phyloP scores from a whole-genome alignment of 2,329 filamentous ascomycete species.

The Botrytis fragariae region DNA sequence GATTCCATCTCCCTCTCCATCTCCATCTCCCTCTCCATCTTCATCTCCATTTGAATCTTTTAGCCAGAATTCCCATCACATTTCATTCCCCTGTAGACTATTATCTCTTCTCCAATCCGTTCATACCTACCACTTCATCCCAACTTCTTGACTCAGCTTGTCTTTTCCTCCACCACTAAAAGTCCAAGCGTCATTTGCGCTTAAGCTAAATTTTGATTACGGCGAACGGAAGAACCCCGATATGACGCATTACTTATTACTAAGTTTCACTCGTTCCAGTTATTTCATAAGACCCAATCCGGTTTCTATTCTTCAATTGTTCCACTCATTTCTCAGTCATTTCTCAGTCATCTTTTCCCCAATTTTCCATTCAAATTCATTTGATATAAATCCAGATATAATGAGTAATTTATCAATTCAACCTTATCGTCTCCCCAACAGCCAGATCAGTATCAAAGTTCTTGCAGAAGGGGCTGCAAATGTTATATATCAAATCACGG shows the following conservation, averaged over 20 bases:
- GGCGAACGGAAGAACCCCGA: not conserved
- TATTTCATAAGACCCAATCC: conserved; percentile 4
- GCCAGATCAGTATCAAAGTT: not conserved
- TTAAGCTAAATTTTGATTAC: not conserved
- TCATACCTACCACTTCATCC: not conserved
- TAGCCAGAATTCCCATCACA: not conserved
- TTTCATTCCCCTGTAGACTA: not conserved
- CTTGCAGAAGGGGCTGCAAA: conserved; percentile 73
- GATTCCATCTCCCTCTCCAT: not conserved
- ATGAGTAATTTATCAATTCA: not conserved
- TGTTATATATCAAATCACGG: conserved; percentile 63
- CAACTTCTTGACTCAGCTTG: not conserved
- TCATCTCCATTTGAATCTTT: not conserved
- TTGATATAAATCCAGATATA: not conserved
- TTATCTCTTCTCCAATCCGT: not conserved
- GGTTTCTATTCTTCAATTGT: not conserved
- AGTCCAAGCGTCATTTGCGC: not conserved
- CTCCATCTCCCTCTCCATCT: not conserved
- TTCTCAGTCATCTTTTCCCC: not conserved
- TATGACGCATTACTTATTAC: conserved; percentile 3
- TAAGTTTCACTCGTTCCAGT: not conserved
- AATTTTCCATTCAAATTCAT: not conserved
- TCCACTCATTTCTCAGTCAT: not conserved
- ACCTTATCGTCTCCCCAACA: not conserved
- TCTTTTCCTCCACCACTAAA: not conserved